phyloP scores from a whole-genome alignment of 768 basidiomycete genomes.

The Rubroboletus pulcherrimus region DNA sequence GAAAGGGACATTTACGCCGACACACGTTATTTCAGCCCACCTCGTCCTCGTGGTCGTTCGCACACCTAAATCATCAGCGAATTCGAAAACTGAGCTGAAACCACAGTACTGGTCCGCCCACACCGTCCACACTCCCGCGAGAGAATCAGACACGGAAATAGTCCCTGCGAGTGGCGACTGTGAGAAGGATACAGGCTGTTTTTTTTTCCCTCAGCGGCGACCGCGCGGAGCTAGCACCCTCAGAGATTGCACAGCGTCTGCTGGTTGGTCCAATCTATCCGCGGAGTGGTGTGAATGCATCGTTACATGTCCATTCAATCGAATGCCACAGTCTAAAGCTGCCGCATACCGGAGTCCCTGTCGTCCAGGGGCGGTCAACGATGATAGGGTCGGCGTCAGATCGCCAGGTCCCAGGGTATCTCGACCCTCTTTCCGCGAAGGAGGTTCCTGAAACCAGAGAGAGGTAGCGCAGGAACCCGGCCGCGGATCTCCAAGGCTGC shows the following conservation, averaged over 20 bases:
- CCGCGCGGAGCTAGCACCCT: background rate
- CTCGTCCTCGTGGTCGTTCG: background rate
- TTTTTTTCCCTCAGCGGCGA: background rate
- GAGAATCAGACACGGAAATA: background rate
- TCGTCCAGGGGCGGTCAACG: background rate
- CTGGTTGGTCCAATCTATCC: background rate
- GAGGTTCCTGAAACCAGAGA: background rate
- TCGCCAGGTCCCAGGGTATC: background rate
- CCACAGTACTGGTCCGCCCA: background rate
- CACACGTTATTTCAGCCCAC: background rate
- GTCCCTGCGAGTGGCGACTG: background rate
- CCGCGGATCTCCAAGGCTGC: background rate
- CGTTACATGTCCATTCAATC: background rate
- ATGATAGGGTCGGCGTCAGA: background rate
- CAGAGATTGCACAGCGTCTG: background rate
- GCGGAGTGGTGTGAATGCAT: background rate
- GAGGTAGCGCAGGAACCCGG: background rate
- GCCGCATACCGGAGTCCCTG: background rate
- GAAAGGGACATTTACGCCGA: background rate
- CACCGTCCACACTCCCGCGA: background rate
- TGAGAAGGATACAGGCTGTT: background rate
- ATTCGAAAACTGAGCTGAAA: background rate
- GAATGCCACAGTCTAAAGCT: background rate
- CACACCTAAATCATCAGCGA: background rate
- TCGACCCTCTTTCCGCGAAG: background rate